These are phyloP conservation scores for Nicotiana noctiflora DNA, from an alignment of 257 asterid species.

Conservation along the genomic window DNA sequence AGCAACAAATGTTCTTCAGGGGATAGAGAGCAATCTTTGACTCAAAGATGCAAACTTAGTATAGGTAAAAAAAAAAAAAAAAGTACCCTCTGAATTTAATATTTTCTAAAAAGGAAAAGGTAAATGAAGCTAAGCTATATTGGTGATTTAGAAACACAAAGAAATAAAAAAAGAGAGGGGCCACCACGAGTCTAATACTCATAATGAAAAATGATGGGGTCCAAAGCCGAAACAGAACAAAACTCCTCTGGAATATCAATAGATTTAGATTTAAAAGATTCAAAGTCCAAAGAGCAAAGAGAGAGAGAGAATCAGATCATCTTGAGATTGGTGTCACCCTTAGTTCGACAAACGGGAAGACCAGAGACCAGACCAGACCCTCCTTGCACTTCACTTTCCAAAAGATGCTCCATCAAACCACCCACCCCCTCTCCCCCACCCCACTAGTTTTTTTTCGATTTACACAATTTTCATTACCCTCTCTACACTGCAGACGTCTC, in stretches of 20 bases:
- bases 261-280: conserved; percentile 57
- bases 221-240: conserved; percentile 14
- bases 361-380: conserved; percentile 21
- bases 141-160: neutral
- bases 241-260: conserved; percentile 45
- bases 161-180: neutral
- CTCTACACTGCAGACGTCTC: neutral
- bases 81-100: neutral
- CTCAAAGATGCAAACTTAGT: conserved; percentile 54
- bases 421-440: conserved; percentile 13
- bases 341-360: conserved; percentile 65
- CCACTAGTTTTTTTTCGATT: conserved; percentile 16
- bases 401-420: conserved; percentile 52
- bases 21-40: conserved; percentile 56
- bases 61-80: conserved; percentile 20
- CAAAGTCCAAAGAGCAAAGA: conserved; percentile 13
- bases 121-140: neutral
- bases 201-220: conserved; percentile 12
- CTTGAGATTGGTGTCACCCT: conserved; percentile 58
- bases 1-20: conserved; percentile 47
- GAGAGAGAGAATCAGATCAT: conserved; percentile 43
- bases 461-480: conserved; percentile 14
- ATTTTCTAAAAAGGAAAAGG: neutral
- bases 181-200: conserved; percentile 4
- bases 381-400: conserved; percentile 45